A percentile compares a stretch with the other conserved stretches of the same genome.
phyloP scores from a whole-genome alignment of 31 red algal genomes.

The Odonthalia washingtoniensis region DNA sequence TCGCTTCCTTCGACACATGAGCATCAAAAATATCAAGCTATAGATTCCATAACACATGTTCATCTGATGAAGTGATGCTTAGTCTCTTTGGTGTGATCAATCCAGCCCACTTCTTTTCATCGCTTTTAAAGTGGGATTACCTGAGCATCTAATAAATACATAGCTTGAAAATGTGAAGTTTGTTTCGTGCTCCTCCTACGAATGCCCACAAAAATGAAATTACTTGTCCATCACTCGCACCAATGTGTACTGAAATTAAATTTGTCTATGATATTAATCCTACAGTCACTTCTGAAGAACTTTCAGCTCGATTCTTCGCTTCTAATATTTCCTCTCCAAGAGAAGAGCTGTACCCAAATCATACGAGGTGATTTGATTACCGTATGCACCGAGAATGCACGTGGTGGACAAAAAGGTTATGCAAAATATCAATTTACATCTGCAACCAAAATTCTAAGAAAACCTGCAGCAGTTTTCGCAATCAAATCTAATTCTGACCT shows the following conservation, averaged over 20 bases:
- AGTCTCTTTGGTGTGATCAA: constrained; percentile 81
- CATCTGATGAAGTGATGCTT: constrained; percentile 87
- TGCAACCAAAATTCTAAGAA: constrained; percentile 91
- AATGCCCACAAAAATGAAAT: constrained; percentile 73
- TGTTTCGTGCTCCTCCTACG: constrained; percentile 66
- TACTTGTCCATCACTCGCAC: constrained; percentile 64
- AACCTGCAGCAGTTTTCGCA: constrained; percentile 93
- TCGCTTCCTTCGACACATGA: constrained; percentile 72
- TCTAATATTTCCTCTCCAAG: constrained; percentile 84
- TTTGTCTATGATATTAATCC: constrained; percentile 68
- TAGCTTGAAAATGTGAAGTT: constrained; percentile 61
- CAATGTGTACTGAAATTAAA: constrained; percentile 67
- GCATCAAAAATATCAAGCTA: constrained; percentile 79
- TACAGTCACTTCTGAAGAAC: constrained; percentile 30
- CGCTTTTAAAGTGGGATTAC: constrained; percentile 74
- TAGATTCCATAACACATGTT: constrained; percentile 84
- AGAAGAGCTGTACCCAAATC: constrained; percentile 75
- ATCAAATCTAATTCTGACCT: constrained; percentile 94
- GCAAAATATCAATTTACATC: constrained; percentile 61
- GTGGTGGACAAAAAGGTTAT: constrained; percentile 83
- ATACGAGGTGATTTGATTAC: constrained; percentile 82
- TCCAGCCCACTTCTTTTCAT: constrained; percentile 83
- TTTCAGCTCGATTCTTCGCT: constrained; percentile 71
- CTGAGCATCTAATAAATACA: constrained; percentile 66
- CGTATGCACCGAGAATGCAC: constrained; percentile 74